phyloP scores from a whole-genome alignment of 2,329 filamentous ascomycete species.

The Fusarium austroafricanum region DNA sequence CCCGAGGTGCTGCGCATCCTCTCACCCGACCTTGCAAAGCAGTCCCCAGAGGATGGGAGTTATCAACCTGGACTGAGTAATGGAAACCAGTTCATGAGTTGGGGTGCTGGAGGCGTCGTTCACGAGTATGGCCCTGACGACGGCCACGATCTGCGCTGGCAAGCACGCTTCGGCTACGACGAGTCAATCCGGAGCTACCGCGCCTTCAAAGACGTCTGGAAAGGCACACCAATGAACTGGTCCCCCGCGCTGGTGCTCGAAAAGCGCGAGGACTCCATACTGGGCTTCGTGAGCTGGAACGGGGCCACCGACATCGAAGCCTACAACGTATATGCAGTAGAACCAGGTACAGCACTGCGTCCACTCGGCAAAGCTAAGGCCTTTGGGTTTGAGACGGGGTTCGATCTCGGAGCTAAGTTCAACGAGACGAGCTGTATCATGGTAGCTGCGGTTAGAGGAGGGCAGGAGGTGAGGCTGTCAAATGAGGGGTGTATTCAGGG shows the following conservation, averaged over 20 bases:
- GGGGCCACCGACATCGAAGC: slow-evolving; percentile 43
- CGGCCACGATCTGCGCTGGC: slow-evolving; percentile 41
- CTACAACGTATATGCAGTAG: slow-evolving; percentile 38
- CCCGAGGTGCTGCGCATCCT: slow-evolving; percentile 20
- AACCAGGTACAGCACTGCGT: background rate
- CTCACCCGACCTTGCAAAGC: slow-evolving; percentile 24
- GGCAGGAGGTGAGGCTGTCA: slow-evolving; percentile 32
- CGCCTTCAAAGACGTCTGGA: slow-evolving; percentile 42
- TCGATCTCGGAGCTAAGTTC: slow-evolving; percentile 29
- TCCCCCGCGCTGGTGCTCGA: slow-evolving; percentile 28
- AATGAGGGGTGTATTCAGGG: slow-evolving; percentile 39
- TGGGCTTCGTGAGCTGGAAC: slow-evolving; percentile 45
- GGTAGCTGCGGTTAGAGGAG: slow-evolving; percentile 34
- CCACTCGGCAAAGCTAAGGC: slow-evolving; percentile 1
- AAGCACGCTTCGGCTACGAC: slow-evolving; percentile 41
- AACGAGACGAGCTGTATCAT: slow-evolving; percentile 38
- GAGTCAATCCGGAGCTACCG: slow-evolving; percentile 39
- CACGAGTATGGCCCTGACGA: slow-evolving; percentile 42
- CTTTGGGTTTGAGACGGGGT: slow-evolving; percentile 42
- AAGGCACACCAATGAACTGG: slow-evolving; percentile 39
- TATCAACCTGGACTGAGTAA: slow-evolving; percentile 36
- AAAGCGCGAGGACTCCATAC: background rate
- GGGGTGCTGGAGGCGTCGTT: slow-evolving; percentile 41
- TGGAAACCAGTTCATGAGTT: slow-evolving; percentile 40
- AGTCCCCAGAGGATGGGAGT: slow-evolving; percentile 32